A percentile compares a stretch with the other conserved stretches of the same genome.
These are phyloP conservation scores for Priceomyces fermenticarens DNA, from an alignment of 805 yeast species.

Conservation along the genomic window DNA sequence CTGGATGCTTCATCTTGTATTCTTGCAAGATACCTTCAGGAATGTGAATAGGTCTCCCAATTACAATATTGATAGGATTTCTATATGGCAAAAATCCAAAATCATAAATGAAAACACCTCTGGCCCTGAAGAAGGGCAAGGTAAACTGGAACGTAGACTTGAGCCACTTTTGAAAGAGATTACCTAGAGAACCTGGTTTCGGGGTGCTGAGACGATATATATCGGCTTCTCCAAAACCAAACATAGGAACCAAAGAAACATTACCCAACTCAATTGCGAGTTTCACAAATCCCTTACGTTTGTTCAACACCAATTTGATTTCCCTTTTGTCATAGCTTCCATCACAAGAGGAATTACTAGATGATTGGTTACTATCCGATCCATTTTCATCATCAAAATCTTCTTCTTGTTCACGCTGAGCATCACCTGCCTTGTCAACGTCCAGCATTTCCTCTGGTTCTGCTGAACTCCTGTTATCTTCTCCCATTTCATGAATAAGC, in stretches of 20 bases:
- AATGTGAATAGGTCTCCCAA: slow-evolving; percentile 64
- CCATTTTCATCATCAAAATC: background rate
- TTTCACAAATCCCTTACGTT: slow-evolving; percentile 85
- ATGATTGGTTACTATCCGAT: slow-evolving; percentile 1
- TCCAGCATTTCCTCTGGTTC: slow-evolving; percentile 1
- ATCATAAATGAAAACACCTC: slow-evolving; percentile 90
- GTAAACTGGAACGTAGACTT: slow-evolving; percentile 78
- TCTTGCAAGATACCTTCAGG: slow-evolving; percentile 40
- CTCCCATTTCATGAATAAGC: slow-evolving; percentile 4
- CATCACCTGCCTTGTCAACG: background rate
- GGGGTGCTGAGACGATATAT: slow-evolving; percentile 45
- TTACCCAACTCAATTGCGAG: slow-evolving; percentile 80
- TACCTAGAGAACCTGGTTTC: slow-evolving; percentile 41
- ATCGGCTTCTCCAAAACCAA: slow-evolving; percentile 87
- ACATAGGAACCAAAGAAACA: slow-evolving; percentile 77
- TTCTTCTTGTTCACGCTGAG: background rate
- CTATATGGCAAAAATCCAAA: slow-evolving; percentile 89
- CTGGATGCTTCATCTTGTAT: slow-evolving; percentile 29
- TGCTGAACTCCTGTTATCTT: background rate
- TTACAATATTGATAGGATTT: slow-evolving; percentile 71
- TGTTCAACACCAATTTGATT: slow-evolving; percentile 67
- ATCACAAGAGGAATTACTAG: background rate
- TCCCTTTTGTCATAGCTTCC: slow-evolving; percentile 17
- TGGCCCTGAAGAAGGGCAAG: slow-evolving; percentile 83
- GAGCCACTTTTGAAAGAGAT: slow-evolving; percentile 66